These are phyloP conservation scores for Kalanchoe fedtschenkoi DNA, from an alignment of 164 flowering plant genomes.

Conservation along the genomic window DNA sequence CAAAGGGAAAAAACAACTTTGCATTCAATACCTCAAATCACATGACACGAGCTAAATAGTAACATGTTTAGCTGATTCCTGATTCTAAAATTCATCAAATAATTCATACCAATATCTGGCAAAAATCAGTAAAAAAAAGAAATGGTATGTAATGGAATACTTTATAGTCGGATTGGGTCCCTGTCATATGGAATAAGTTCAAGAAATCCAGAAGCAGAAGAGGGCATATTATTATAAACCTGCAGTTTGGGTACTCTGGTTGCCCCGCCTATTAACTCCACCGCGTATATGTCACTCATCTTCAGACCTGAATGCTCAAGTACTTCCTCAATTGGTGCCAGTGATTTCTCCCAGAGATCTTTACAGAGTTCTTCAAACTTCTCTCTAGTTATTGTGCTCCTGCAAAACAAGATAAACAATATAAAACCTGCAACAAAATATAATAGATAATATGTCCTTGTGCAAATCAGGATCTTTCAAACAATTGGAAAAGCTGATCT, in stretches of 20 bases:
- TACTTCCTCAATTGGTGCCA: constrained; percentile 71
- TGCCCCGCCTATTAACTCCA: constrained; percentile 95
- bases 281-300: constrained; percentile 66
- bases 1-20: not conserved
- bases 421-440: not conserved
- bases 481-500: not conserved
- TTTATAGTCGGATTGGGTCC: not conserved
- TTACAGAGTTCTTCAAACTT: constrained; percentile 93
- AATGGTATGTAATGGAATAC: not conserved
- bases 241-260: constrained; percentile 97
- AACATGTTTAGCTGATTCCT: not conserved
- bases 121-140: not conserved
- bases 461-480: not conserved
- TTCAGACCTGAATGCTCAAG: constrained; percentile 60
- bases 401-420: constrained; percentile 11
- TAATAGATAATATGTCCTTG: not conserved
- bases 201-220: not conserved
- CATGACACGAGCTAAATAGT: not conserved
- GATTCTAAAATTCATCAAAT: not conserved
- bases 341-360: constrained; percentile 87
- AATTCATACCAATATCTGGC: not conserved
- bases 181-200: not conserved
- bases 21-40: not conserved
- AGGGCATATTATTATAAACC: constrained; percentile 30
- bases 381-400: constrained; percentile 90